These are phyloP conservation scores for Mortierella sp. DNA, from an alignment of 371 early-diverging fungal genomes.

Conservation along the genomic window DNA sequence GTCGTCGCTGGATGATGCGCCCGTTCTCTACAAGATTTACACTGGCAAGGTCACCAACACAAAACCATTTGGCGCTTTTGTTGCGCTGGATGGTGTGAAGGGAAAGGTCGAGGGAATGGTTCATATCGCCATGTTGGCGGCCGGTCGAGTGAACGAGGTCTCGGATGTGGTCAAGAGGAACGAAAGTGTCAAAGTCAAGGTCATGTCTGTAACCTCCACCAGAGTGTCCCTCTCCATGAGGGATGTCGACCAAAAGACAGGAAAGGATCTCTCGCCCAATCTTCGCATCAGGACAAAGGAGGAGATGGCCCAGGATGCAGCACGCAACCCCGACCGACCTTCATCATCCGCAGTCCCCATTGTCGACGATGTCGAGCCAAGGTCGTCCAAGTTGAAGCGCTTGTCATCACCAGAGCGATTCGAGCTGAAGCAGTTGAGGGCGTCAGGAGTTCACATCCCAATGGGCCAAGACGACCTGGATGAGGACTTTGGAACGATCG, in stretches of 20 bases:
- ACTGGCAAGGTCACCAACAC: constrained; percentile 82
- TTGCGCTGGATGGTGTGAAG: constrained; percentile 84
- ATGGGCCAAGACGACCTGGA: constrained; percentile 91
- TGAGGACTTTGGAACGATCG: constrained; percentile 77
- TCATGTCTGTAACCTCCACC: constrained; percentile 88
- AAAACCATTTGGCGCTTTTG: constrained; percentile 95
- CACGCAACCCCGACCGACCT: constrained; percentile 78
- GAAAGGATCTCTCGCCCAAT: constrained; percentile 85
- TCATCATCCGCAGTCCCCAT: constrained; percentile 62
- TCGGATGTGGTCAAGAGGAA: constrained; percentile 83
- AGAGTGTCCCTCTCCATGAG: constrained; percentile 92
- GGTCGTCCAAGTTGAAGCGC: constrained; percentile 79
- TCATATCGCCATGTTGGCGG: constrained; percentile 81
- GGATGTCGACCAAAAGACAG: constrained; percentile 95
- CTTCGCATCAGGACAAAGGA: constrained; percentile 68
- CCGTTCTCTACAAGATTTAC: constrained; percentile 93
- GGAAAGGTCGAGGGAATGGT: constrained; percentile 88
- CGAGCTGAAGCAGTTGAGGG: constrained; percentile 97
- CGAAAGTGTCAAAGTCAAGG: constrained; percentile 92
- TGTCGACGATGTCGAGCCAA: constrained; percentile 73
- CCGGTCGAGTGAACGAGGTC: constrained; percentile 84
- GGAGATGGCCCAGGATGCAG: constrained; percentile 74
- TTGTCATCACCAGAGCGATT: constrained; percentile 97
- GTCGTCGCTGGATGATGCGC: constrained; percentile 74
- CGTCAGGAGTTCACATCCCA: constrained; percentile 91